Evolutionary conservation across 202 grass and related monocot genomes (phyloP), one percentile per base, ranked within the genome.

Genomic region (Bolboschoenoplectus hybrid): DNA sequence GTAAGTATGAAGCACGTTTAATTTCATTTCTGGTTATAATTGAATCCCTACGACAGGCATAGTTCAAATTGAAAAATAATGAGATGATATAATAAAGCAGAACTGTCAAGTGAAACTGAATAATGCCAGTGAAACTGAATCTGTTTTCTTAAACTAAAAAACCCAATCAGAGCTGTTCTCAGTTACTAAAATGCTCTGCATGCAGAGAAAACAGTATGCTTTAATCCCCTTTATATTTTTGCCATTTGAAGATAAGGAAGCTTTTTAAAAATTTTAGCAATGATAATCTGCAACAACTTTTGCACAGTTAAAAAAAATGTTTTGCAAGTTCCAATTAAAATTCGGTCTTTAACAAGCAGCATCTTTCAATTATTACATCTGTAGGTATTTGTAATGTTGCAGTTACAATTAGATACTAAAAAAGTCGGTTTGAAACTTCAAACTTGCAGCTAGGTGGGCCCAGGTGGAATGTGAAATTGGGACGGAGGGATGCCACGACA

Each of bases 391-490:
- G 26, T 26, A 26, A 26, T 26, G 26, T 26, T 26, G 26, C 26
- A 26, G 26, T 26, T 26, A 26, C 20, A n/a, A 19, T 9, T 46
- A 72, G 16, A 34, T 52, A 63, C 44, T 45, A 44, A 60, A 70
- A 44, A 60, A 70, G 12, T 20, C 9, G 5, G 11, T 19, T 82
- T 5, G 17, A 12, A 63, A 65, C 35, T 57, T 50, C 50, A 55
- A 75, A 41, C 46, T 13, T 63, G 14, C 16, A 89, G 88, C 80
- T 87, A 13, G 88, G 71, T 60, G 88, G 88, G 41, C 88, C 88
- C 3, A n/a, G 38, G 45, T 90, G 85, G 88, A 58, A 84, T 71
- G 85, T 87, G 47, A 87, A 87, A 85, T 67, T 90, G 67, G 80
- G 88, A 45, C 84, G 85, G 41, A 87, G 85, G 71, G 88, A 90